These are phyloP conservation scores for Phanerochaete sordida DNA, from an alignment of 768 basidiomycete genomes.

Conservation along the genomic window DNA sequence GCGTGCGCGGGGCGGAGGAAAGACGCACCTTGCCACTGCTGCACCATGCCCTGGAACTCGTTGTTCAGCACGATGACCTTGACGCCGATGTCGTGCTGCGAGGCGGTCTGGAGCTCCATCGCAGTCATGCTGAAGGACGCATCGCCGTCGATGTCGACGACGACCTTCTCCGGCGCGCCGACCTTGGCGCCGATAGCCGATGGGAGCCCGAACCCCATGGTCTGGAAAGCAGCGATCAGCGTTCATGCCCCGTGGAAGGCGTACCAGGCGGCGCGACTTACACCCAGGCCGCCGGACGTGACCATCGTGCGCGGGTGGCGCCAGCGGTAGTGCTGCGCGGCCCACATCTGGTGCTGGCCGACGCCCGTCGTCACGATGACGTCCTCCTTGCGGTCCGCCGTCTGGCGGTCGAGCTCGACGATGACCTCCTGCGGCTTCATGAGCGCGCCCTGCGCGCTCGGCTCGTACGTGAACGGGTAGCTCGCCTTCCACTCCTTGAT, in stretches of 20 bases:
- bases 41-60: slow-evolving; percentile 98
- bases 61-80: slow-evolving; percentile 94
- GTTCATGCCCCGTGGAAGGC: slow-evolving; percentile 4
- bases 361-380: slow-evolving; percentile 91
- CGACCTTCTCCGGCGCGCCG: slow-evolving; percentile 87
- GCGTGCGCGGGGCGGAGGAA: not conserved
- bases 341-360: slow-evolving; percentile 99
- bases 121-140: slow-evolving; percentile 99
- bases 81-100: slow-evolving; percentile 89
- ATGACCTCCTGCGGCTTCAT: slow-evolving; percentile 98
- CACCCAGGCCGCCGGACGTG: slow-evolving; percentile 92
- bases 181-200: slow-evolving; percentile 97
- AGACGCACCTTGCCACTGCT: slow-evolving; percentile 94
- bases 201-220: slow-evolving; percentile 98
- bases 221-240: slow-evolving; percentile 40
- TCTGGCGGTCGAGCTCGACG: slow-evolving; percentile 84
- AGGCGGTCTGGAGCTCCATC: slow-evolving; percentile 96
- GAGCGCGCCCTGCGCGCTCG: slow-evolving; percentile 48
- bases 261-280: slow-evolving; percentile 37
- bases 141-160: slow-evolving; percentile 96
- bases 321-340: slow-evolving; percentile 93
- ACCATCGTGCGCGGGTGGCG: slow-evolving; percentile 82
- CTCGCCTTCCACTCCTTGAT: slow-evolving; percentile 81
- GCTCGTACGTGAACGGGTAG: slow-evolving; percentile 88
- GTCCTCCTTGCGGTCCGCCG: slow-evolving; percentile 77